These are phyloP conservation scores for Clavispora vitiphila DNA, from an alignment of 805 yeast genomes.

Conservation along the genomic window DNA sequence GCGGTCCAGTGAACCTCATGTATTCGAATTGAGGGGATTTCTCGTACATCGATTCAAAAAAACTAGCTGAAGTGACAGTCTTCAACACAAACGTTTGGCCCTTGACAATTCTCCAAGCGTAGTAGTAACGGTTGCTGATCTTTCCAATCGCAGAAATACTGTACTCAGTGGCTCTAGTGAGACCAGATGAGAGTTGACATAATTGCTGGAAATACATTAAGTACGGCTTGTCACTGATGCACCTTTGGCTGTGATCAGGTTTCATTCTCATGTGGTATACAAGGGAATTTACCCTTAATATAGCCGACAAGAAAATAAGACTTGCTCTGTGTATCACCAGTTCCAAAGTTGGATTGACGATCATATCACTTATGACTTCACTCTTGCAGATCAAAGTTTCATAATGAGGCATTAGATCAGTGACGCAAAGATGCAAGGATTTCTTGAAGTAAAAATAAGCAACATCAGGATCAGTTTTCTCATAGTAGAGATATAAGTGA, in stretches of 20 bases:
- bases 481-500: conserved; percentile 16
- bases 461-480: conserved; percentile 5
- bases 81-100: conserved; percentile 43
- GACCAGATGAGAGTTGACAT: conserved; percentile 13
- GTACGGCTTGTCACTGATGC: conserved; percentile 6
- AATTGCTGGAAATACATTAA: conserved; percentile 7
- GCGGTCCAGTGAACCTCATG: not conserved
- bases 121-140: conserved; percentile 54
- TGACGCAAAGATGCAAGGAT: conserved; percentile 9
- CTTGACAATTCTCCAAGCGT: conserved; percentile 64
- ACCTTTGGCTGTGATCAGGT: conserved; percentile 16
- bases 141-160: conserved; percentile 23
- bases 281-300: conserved; percentile 26
- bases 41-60: conserved; percentile 21
- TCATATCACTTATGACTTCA: conserved; percentile 17
- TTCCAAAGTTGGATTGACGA: conserved; percentile 18
- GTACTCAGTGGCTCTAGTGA: conserved; percentile 22
- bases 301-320: conserved; percentile 25
- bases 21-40: conserved; percentile 18
- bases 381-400: conserved; percentile 11
- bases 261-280: conserved; percentile 20
- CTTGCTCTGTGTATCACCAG: conserved; percentile 27
- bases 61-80: conserved; percentile 27
- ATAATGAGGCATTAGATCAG: conserved; percentile 19
- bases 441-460: conserved; percentile 14